Evolutionary conservation across 192 early-diverging fungal species (phyloP), one percentile per base, ranked within the genome.

Genomic region (Funneliformis geosporum): DNA sequence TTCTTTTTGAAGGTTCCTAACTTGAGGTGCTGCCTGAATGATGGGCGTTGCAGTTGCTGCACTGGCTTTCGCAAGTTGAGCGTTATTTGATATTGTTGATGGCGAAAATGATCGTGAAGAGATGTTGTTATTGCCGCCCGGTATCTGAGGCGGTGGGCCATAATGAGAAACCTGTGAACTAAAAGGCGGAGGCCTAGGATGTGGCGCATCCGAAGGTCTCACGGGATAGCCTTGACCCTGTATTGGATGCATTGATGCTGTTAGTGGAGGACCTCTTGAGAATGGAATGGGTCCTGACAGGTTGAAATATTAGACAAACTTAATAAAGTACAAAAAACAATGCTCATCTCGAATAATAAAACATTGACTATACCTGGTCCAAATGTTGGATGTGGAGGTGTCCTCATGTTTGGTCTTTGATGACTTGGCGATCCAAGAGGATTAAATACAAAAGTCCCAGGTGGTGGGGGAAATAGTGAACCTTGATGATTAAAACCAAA

Each of bases 1-100:
- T 83, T 96, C 95, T 74, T 94, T 93, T 83, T 93, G 91, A 75
- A 96, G 85, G 80, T 96, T 91, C 66, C 95, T 89, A 71, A 95
- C 87, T 76, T 92, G 85, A 21, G 95, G 95, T 65, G 90, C 94
- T 0, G 93, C 95, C 28, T 91, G 87, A 21, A 96, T 90, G 21
- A 91, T 90, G n/a, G 84, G 82, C 21, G 86, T 76, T 11, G 85
- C 66, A 33, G 47, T 59, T 2, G 62, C n/a, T 11, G 75, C 40
- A 73, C 6, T 28, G 39, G 18, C 12, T 38, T 27, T 16, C 8
- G 18, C 16, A 39, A 38, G 10, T 68, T 68, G 25, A 27, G 18
- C 8, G 14, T 42, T 68, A 14, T 42, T n/a, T 21, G 27, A 39
- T 14, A 39, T 68, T 25, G 23, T 23, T 42, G 14, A 2, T 59